Evolutionary conservation across 2,329 filamentous ascomycete genomes (phyloP), one percentile per base, ranked within the genome.

Genomic region (Massarina eburnea): DNA sequence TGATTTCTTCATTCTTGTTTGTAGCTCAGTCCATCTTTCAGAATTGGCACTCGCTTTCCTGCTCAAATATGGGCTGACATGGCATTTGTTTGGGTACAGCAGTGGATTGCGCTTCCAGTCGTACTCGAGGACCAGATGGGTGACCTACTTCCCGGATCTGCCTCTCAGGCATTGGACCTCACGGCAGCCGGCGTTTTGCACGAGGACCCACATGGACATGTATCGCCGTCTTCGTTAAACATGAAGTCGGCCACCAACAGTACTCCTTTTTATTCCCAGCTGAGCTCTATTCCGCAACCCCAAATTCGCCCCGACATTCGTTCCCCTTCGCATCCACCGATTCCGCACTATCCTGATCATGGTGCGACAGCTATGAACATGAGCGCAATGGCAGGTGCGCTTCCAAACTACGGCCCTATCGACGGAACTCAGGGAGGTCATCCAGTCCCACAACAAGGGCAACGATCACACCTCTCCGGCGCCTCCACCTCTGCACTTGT

Each of bases 71-170:
- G 64, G 61, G 55, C 70, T 72, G 60, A 72, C 58, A 72, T 72
- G 68, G 55, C 68, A 51, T 69, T 68, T 52, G 53, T 71, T 57
- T 72, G 68, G 70, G 55, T 72, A 48, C 70, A 72, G 49, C 70
- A 72, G 67, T 73, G 71, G 71, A 55, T 73, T 46, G 62, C 69
- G 47, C 59, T 73, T 60, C 70, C 70, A 38, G 46, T 72, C 50
- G 51, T 71, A 53, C 59, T 64, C 51, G 66, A 71, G 47, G 61
- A 64, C 51, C 64, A 61, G 50, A 73, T 73, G 71, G 70, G 70
- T 43, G 70, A 73, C 54, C 22, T 68, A 58, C 64, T 68, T 43
- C 49, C 57, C 46, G 60, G 60, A 34, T 49, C 61, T 27, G 57
- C 55, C 54, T 50, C 58, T 32, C 66, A 63, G 45, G 46, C 62